Base-by-base conservation (phyloP, 1,284 basidiomycete species). In the Naganishia liquefaciens region DNA sequence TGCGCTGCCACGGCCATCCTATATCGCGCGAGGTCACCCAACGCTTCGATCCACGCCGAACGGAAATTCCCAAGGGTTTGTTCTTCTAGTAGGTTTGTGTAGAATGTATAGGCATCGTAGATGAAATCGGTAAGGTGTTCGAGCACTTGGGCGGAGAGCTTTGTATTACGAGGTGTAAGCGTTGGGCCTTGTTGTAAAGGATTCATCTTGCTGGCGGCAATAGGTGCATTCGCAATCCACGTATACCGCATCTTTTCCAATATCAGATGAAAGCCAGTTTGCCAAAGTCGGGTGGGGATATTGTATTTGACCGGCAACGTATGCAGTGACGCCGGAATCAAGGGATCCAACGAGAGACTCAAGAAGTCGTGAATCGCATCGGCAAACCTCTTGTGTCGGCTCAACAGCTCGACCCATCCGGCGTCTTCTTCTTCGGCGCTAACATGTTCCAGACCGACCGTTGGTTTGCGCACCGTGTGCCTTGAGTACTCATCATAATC, bases 21-120 rank as follows among this genome's bases (percentile, higher is more conserved):
- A 76, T 96, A 98, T 30, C 94, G 84, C 0, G 95, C 93, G 39
- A 99, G 84, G 78, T 98, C 94, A 27, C 95, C 95, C 15, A 99
- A 86, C 5, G 93, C 92, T 76, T 99, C 94, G 60, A 98, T 86
- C 93, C 95, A 99, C 1, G 87, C 87, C 1, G 85, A 82, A 65
- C 88, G 86, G 81, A 94, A 94, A 10, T 80, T 78, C 13, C 77
- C 78, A 60, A 97, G 84, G 2, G 81, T 84, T 21, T 86, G 86
- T 73, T 94, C 89, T 74, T 98, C 95, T 62, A 93, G 83, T 7
- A 99, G 84, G 50, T 88, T 87, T 0, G 92, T 89, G 80, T 98
- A 98, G 73, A 94, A 95, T 0, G 87, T 87, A 77, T 99, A 99
- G 0, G 94, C 90, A 71, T 91, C 95, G 74, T 94, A 93, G 58